These are phyloP conservation scores for Haematococcus lacustris DNA, from an alignment of 139 green algal species.

Conservation along the genomic window DNA sequence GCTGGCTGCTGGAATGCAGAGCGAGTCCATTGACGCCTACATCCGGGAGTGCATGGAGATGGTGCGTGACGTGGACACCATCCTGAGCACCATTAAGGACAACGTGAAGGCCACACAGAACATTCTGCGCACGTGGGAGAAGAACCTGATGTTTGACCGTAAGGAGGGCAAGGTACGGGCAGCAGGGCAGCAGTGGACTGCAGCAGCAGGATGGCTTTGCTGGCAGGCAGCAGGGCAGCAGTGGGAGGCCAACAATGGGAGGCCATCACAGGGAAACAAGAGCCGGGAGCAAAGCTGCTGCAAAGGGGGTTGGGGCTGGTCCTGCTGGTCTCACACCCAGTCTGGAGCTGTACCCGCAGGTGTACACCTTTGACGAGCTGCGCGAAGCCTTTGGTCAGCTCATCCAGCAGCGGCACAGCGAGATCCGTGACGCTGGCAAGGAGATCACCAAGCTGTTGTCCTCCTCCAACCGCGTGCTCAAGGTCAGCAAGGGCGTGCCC, in stretches of 20 bases:
- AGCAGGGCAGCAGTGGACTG: neutral
- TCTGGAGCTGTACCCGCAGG: no score
- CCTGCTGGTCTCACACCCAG: no score
- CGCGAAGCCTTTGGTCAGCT: conserved; percentile 41
- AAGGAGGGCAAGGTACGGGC: conserved; percentile 61
- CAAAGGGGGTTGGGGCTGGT: no score
- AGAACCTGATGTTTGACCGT: conserved; percentile 80
- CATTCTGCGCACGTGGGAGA: conserved; percentile 45
- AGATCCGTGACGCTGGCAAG: conserved; percentile 61
- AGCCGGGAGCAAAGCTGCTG: no score
- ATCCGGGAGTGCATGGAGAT: conserved; percentile 68
- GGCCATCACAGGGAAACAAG: no score
- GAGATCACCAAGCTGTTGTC: conserved; percentile 79
- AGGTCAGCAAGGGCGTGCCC: conserved; percentile 61
- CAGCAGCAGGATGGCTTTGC: neutral
- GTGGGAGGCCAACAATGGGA: no score
- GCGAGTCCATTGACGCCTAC: conserved; percentile 68
- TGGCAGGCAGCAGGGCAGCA: neutral
- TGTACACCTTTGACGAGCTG: conserved; percentile 74
- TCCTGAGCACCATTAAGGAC: conserved; percentile 72
- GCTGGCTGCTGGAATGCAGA: conserved; percentile 23
- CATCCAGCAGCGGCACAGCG: conserved; percentile 42
- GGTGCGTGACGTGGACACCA: conserved; percentile 60
- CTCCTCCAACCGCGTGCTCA: conserved; percentile 62
- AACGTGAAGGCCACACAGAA: conserved; percentile 59